A percentile compares a stretch with the other conserved stretches of the same genome.
Evolutionary conservation across 345 rosid genomes (phyloP).

Genomic region (Aquilaria sinensis): DNA sequence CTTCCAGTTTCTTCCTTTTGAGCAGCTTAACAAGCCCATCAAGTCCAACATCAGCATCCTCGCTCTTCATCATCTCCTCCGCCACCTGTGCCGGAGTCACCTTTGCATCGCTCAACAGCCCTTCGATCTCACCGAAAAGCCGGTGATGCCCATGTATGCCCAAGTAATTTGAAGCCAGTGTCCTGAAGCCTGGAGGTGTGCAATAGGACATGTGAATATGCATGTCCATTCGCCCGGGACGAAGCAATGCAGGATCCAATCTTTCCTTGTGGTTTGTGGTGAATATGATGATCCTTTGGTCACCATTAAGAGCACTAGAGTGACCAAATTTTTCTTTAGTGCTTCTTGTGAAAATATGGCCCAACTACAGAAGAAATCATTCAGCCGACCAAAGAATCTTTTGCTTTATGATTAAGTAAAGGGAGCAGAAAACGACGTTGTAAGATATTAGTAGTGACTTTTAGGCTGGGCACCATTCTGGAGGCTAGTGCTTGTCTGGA

Average conservation of each 20-base stretch:
- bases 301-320: constrained; percentile 17
- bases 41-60: constrained; percentile 40
- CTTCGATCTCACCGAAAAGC: constrained; percentile 34
- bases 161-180: constrained; percentile 41
- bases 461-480: no score
- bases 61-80: constrained; percentile 54
- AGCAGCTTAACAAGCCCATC: constrained; percentile 38
- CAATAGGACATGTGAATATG: constrained; percentile 73
- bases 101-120: constrained; percentile 18
- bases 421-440: no score
- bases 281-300: constrained; percentile 68
- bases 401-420: no score
- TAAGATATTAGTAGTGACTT: no score
- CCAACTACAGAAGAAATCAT: no score
- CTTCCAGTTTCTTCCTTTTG: constrained; percentile 29
- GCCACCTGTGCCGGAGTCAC: constrained; percentile 53
- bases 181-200: constrained; percentile 40
- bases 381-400: no score
- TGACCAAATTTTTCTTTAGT: no score
- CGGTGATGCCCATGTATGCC: constrained; percentile 29
- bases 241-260: constrained; percentile 57
- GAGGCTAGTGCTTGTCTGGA: no score
- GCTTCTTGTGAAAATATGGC: no score
- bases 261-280: constrained; percentile 73
- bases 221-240: constrained; percentile 83